Evolutionary conservation across 179 eudicot species (phyloP), one percentile per base, ranked within the genome.

Genomic region (Camellia oleifera): DNA sequence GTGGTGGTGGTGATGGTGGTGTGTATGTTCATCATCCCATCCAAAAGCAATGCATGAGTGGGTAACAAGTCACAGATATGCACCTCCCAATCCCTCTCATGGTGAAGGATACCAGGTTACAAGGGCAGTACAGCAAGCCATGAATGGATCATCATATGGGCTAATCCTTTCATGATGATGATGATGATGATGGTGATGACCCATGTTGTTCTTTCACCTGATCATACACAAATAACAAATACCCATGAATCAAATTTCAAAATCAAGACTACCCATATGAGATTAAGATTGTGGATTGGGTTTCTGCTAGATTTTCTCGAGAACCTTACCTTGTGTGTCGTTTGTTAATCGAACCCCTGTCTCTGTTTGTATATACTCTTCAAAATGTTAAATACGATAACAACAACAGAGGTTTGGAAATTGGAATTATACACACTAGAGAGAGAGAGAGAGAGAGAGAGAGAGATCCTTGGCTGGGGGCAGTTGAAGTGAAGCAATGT

Each of bases 11-110:
- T 80, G 80, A 46, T 82, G 81, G 53, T 84, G 85, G 62, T 82
- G 85, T 20, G 67, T 74, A 23, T 77, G 79, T 0, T 78, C 84
- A 80, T 82, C 89, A 80, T 82, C 89, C 75, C 63, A 82, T 12
- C 89, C 82, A 78, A 87, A 32, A 87, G 81, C 89, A 87, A 50
- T 74, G 83, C 77, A 87, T 42, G 9, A 87, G 45, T 18, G 89
- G 87, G 57, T 78, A 81, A 72, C 81, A 86, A 73, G 81, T 82
- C 67, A 72, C 80, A 75, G 78, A 84, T n/a, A 84, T 8, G 62
- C 87, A 84, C 79, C 82, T 84, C 66, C 83, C 52, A 17, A 81
- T 63, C 69, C 81, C 66, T 52, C 50, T 74, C 40, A 80, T 75
- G 5, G 80, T 53, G 53, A 80, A 82, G 2, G 82, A 74, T 42